Evolutionary conservation across 768 basidiomycete genomes (phyloP).

Genomic region (Boletus bicolor): DNA sequence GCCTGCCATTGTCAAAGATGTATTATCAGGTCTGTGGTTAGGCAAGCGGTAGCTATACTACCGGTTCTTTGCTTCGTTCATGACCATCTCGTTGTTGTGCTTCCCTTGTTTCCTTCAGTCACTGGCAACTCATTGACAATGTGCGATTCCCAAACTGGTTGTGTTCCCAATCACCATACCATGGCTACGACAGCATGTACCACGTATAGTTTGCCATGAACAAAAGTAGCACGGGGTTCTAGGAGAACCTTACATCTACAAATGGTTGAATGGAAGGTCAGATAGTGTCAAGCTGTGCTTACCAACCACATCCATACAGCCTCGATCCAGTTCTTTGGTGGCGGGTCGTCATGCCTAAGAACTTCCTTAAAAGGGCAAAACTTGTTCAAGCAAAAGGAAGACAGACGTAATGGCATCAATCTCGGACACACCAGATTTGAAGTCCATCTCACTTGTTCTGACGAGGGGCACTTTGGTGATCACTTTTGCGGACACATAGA

Average conservation of each 20-base stretch:
- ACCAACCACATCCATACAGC: conserved; percentile 20
- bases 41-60: no score
- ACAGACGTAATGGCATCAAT: conserved; percentile 20
- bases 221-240: neutral
- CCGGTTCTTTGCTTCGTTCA: no score
- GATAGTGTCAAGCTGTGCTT: conserved; percentile 2
- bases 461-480: conserved; percentile 9
- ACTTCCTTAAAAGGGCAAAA: neutral
- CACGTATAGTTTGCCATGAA: neutral
- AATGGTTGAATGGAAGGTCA: neutral
- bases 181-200: neutral
- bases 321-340: conserved; percentile 19
- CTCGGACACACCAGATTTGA: conserved; percentile 10
- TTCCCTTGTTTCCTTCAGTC: no score
- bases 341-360: conserved; percentile 16
- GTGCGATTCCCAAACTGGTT: no score
- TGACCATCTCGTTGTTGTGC: no score
- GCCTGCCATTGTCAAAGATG: no score
- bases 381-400: neutral
- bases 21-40: no score
- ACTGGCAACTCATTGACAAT: no score
- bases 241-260: conserved; percentile 8
- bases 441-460: conserved; percentile 21
- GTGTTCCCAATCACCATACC: no score
- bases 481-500: conserved; percentile 35